Evolutionary conservation across 2,329 filamentous ascomycete genomes (phyloP), one percentile per base, ranked within the genome.

Genomic region (Calonectria montana): DNA sequence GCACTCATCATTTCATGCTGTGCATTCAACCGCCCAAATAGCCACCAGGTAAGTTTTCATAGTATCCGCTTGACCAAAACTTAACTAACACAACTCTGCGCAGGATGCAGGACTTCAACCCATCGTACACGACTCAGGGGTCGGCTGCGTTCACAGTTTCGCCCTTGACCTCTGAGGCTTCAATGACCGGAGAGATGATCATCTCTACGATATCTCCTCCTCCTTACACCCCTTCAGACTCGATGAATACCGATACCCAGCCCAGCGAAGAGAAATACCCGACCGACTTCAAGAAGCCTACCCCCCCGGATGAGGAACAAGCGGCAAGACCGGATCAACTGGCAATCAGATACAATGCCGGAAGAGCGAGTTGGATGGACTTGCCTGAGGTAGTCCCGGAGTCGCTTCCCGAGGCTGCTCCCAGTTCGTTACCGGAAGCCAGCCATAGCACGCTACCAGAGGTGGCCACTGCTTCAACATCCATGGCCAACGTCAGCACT

Each of bases 81-180:
- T 13, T 25, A 59, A 25, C 53, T 59, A 37, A 59, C 53, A 6
- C 7, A 25, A 10, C 18, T 21, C 10, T 35, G 13, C 21, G 21
- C 35, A 70, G n/a, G n/a, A 69, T 69, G 67, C 61, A 57, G n/a
- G 41, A 45, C n/a, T 39, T 16, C 18, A 35, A 70, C 15, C 67
- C 25, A 9, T 62, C 25, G 15, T 48, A 70, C 15, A 25, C 4
- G 12, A 10, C 62, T 43, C 50, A 29, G 23, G 13, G 23, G 2
- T 55, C 43, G 6, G 50, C 25, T 18, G 62, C 57, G 12, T 70
- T 53, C 50, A 15, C 59, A 9, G 67, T 70, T 16, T 70, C 67
- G 12, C 62, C 67, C 3, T 37, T 70, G 53, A 53, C 35, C 2
- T 50, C 53, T 23, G 4, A 48, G 53, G n/a, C 31, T 25, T 27